Conservation (phyloP, 164 flowering plant genomes). For the Chimonanthus praecox region DNA sequence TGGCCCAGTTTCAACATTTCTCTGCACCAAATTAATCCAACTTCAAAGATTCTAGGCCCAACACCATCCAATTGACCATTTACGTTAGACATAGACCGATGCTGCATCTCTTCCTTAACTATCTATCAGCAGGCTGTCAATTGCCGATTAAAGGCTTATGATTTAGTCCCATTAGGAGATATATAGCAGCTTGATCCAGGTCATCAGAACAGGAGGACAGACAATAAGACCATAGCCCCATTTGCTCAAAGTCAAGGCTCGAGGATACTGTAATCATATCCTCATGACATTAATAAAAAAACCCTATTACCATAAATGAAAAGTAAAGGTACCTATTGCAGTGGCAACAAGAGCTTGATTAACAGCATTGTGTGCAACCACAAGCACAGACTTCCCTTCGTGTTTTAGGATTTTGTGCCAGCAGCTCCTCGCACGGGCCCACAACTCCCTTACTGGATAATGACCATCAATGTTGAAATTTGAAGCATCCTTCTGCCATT, state of each 20-base stretch:
- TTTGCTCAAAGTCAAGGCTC: neutral
- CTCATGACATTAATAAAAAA: neutral
- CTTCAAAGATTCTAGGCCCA: neutral
- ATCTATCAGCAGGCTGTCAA: neutral
- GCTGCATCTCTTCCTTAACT: neutral
- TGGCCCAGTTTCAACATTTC: neutral
- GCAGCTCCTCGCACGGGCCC: slow-evolving; percentile 81
- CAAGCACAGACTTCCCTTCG: slow-evolving; percentile 81
- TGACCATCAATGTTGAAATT: slow-evolving; percentile 87
- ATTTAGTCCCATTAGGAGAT: neutral
- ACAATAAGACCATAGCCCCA: neutral
- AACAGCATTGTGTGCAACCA: slow-evolving; percentile 97
- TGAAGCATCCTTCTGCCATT: slow-evolving; percentile 83
- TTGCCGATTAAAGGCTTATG: neutral
- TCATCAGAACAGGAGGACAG: neutral
- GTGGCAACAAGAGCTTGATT: slow-evolving; percentile 96
- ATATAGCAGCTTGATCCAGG: neutral
- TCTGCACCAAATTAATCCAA: neutral
- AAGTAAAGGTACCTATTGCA: slow-evolving; percentile 56
- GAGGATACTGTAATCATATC: neutral
- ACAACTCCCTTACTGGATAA: slow-evolving; percentile 92
- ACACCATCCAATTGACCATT: neutral
- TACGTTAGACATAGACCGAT: neutral
- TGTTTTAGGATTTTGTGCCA: slow-evolving; percentile 70
- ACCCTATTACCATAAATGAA: neutral